Evolutionary conservation across 352 stramenopile species (phyloP).

Genomic region (Globisporangium paroecandrum): DNA sequence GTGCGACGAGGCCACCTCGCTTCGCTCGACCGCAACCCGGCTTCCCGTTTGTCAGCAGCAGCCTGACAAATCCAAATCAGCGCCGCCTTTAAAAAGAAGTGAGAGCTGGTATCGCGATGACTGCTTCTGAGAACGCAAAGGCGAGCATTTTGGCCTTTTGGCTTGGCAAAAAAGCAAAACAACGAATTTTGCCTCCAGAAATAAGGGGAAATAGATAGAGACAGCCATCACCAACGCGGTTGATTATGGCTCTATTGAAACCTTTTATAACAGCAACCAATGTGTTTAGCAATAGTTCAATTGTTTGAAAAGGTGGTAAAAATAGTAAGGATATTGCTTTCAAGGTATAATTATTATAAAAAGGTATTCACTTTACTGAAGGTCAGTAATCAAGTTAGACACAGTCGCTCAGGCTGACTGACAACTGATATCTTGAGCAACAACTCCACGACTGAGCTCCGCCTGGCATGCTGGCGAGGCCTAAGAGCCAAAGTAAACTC

Average conservation of each 20-base stretch:
- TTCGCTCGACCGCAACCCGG: not conserved
- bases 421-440: not conserved
- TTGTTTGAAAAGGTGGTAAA: not conserved
- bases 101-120: not conserved
- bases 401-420: not conserved
- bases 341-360: not conserved
- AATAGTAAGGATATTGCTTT: not conserved
- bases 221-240: not conserved
- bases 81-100: not conserved
- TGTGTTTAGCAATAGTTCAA: not conserved
- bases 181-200: not conserved
- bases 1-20: not conserved
- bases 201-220: not conserved
- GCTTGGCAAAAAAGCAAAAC: too few species aligned
- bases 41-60: not conserved
- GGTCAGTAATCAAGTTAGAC: not conserved
- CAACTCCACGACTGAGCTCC: not conserved
- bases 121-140: not conserved
- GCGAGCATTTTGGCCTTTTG: not conserved
- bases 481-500: not conserved
- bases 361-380: not conserved
- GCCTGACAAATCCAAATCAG: not conserved
- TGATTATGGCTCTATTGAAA: not conserved
- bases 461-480: not conserved
- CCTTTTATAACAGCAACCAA: not conserved